Percentiles rank a stretch among this genome's conserved stretches.
Evolutionary conservation across 345 rosid species (phyloP).

Genomic region (Murraya koenigii): DNA sequence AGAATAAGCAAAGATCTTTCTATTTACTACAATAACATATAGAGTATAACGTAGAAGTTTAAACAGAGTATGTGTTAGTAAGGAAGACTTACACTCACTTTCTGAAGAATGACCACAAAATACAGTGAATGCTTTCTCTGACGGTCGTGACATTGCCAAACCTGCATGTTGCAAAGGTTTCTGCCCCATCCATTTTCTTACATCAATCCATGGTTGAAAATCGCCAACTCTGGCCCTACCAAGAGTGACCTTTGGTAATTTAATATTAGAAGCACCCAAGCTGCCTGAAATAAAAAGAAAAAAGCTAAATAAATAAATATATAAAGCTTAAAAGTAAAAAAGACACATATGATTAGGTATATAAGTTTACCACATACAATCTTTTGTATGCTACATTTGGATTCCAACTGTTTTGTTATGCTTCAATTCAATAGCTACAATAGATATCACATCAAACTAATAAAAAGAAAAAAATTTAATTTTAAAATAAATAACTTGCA

Average conservation of each 20-base stretch:
- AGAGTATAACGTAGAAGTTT: neutral
- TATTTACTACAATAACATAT: neutral
- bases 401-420: neutral
- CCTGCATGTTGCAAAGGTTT: conserved; percentile 33
- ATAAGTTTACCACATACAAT: neutral
- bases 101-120: conserved; percentile 26
- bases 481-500: neutral
- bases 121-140: conserved; percentile 23
- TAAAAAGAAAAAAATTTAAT: neutral
- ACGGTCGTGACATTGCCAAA: conserved; percentile 17
- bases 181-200: conserved; percentile 21
- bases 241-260: conserved; percentile 16
- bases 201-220: conserved; percentile 12
- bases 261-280: conserved; percentile 37
- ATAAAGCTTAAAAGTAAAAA: neutral
- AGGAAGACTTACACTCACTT: conserved; percentile 35
- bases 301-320: neutral
- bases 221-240: conserved; percentile 22
- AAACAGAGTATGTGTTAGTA: neutral
- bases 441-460: neutral
- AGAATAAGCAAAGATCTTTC: conserved; percentile 4
- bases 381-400: neutral
- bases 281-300: conserved; percentile 30
- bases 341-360: neutral
- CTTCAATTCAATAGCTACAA: neutral